Conservation (phyloP, 2,329 filamentous ascomycete species). For the Cyclaneusma minus region DNA sequence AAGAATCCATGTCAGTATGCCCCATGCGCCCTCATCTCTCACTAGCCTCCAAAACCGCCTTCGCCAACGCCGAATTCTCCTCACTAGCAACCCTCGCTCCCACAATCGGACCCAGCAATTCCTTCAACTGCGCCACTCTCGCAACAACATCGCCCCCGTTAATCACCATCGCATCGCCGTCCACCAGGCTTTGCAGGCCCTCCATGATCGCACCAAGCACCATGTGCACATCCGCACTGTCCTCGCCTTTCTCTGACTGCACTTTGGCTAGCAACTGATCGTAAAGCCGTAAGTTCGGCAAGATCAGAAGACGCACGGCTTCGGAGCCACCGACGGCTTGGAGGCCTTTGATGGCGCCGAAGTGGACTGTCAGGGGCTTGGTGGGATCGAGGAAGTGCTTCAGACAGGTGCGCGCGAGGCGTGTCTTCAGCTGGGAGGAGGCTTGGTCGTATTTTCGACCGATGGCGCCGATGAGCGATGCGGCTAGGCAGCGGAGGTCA, state of each 20-base stretch:
- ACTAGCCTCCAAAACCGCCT: slow-evolving; percentile 14
- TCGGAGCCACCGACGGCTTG: slow-evolving; percentile 58
- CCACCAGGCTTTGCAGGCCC: slow-evolving; percentile 36
- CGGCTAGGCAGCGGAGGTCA: slow-evolving; percentile 68
- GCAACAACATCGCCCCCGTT: slow-evolving; percentile 11
- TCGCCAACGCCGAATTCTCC: slow-evolving; percentile 14
- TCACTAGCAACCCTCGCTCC: slow-evolving; percentile 12
- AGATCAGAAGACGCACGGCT: slow-evolving; percentile 44
- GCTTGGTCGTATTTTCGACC: slow-evolving; percentile 66
- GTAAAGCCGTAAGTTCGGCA: slow-evolving; percentile 52
- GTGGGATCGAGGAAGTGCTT: slow-evolving; percentile 83
- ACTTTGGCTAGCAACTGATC: slow-evolving; percentile 43
- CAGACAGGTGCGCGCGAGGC: slow-evolving; percentile 82
- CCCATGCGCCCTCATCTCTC: too few relatives aligned
- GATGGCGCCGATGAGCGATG: slow-evolving; percentile 65
- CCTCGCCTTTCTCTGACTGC: slow-evolving; percentile 31
- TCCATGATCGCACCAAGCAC: slow-evolving; percentile 40
- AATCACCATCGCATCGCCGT: slow-evolving; percentile 19
- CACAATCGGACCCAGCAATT: slow-evolving; percentile 15
- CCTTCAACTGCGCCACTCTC: slow-evolving; percentile 11
- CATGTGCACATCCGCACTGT: slow-evolving; percentile 39
- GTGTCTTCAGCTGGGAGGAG: slow-evolving; percentile 70
- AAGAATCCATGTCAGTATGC: slow-evolving; percentile 3
- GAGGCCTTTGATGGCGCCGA: slow-evolving; percentile 73
- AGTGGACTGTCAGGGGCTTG: slow-evolving; percentile 71